These are phyloP conservation scores for Hsuehochloa calcarea DNA, from an alignment of 176 grass and related monocot genomes.

Conservation along the genomic window DNA sequence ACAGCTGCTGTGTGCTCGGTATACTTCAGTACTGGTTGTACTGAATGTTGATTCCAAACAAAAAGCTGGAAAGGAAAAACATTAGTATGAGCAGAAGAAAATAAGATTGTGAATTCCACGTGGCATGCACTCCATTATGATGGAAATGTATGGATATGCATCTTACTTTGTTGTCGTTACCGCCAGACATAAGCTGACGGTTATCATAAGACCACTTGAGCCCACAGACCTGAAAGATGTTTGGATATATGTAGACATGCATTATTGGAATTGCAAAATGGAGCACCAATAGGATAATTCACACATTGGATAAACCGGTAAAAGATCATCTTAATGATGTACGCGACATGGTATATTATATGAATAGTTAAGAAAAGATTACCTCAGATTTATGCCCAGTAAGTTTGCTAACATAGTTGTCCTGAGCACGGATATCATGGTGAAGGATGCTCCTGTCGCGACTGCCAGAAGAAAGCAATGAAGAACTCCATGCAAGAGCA, in stretches of 20 bases:
- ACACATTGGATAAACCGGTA: background rate
- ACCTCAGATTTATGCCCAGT: conserved; percentile 98
- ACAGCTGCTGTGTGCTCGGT: conserved; percentile 96
- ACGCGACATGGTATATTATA: background rate
- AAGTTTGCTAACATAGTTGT: conserved; percentile 91
- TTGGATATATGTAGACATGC: background rate
- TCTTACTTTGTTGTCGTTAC: conserved; percentile 91
- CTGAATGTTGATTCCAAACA: conserved; percentile 97
- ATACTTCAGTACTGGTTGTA: conserved; percentile 81
- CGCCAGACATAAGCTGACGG: conserved; percentile 91
- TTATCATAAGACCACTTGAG: conserved; percentile 98
- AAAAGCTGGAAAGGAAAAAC: conserved; percentile 59
- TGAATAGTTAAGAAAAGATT: background rate
- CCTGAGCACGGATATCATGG: conserved; percentile 81
- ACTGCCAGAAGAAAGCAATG: conserved; percentile 92
- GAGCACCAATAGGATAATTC: background rate
- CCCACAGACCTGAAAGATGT: conserved; percentile 70
- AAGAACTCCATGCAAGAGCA: conserved; percentile 90
- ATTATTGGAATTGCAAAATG: background rate
- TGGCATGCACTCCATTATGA: conserved; percentile 9
- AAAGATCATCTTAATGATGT: background rate
- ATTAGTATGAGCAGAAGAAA: background rate
- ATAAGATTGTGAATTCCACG: background rate
- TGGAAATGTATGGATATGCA: background rate
- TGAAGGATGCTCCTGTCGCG: conserved; percentile 87